phyloP scores from a whole-genome alignment of 805 yeast genomes.

The Metschnikowia vanudenii region DNA sequence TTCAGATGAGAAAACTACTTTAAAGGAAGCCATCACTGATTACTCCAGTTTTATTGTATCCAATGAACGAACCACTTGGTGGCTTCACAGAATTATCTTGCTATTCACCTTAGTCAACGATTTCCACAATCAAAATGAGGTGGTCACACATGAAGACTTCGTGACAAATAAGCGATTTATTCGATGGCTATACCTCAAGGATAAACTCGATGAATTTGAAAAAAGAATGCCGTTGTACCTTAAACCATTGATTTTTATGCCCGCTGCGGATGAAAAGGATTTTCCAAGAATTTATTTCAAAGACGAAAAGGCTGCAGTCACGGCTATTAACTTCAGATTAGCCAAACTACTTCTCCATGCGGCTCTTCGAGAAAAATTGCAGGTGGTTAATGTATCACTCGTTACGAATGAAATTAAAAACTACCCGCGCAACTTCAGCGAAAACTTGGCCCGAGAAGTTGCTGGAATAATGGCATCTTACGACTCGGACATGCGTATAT shows the following conservation, averaged over 20 bases:
- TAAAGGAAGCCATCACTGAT: slow-evolving; percentile 6
- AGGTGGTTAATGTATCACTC: slow-evolving; percentile 15
- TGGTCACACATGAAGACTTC: slow-evolving; percentile 27
- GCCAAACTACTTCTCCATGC: slow-evolving; percentile 32
- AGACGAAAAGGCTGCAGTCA: slow-evolving; percentile 37
- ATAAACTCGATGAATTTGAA: slow-evolving; percentile 30
- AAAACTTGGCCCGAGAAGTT: slow-evolving; percentile 33
- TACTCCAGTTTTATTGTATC: slow-evolving; percentile 13
- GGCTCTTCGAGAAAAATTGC: slow-evolving; percentile 14
- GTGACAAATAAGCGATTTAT: slow-evolving; percentile 23
- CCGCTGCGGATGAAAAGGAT: slow-evolving; percentile 20
- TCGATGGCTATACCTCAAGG: slow-evolving; percentile 31
- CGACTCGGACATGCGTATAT: slow-evolving; percentile 30
- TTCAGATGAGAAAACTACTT: slow-evolving; percentile 2
- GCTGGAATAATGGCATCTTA: slow-evolving; percentile 41
- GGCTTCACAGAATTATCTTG: slow-evolving; percentile 33
- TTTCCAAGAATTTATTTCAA: slow-evolving; percentile 36
- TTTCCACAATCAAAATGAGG: slow-evolving; percentile 26
- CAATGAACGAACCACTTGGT: slow-evolving; percentile 30
- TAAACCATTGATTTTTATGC: slow-evolving; percentile 34
- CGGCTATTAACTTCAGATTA: slow-evolving; percentile 30
- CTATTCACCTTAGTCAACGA: slow-evolving; percentile 31
- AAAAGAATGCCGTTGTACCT: slow-evolving; percentile 27
- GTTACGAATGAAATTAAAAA: slow-evolving; percentile 23
- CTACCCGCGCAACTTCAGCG: slow-evolving; percentile 27